A percentile compares a stretch with the other conserved stretches of the same genome.
phyloP scores from a whole-genome alignment of 2,329 filamentous ascomycete species.

The Camillea tinctor region DNA sequence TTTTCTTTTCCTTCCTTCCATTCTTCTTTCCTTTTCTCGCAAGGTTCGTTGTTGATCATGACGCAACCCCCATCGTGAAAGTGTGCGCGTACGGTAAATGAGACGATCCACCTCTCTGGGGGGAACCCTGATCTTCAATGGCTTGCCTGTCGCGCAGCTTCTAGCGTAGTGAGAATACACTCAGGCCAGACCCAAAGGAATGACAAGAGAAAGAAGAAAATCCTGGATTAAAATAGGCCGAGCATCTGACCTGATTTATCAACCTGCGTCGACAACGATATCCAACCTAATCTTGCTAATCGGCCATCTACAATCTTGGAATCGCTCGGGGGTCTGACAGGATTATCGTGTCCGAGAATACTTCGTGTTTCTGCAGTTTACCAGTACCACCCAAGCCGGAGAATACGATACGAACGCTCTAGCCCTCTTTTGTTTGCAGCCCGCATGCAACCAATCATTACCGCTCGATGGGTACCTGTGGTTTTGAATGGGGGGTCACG shows the following conservation, averaged over 20 bases:
- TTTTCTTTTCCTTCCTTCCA: too few species aligned
- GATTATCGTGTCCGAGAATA: background rate
- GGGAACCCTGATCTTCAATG: background rate
- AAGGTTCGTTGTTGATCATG: slow-evolving; percentile 12
- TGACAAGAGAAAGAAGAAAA: background rate
- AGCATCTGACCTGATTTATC: background rate
- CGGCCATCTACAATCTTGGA: background rate
- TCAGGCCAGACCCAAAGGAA: background rate
- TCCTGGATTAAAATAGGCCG: background rate
- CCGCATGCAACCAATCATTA: background rate
- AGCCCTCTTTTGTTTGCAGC: background rate
- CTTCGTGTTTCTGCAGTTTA: background rate
- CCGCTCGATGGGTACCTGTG: background rate
- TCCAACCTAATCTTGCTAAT: background rate
- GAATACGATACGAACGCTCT: background rate
- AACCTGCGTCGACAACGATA: background rate
- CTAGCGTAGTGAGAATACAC: too few species aligned
- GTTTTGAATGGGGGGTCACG: background rate
- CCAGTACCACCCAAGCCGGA: background rate
- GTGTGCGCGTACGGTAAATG: slow-evolving; percentile 6
- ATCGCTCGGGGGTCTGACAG: background rate
- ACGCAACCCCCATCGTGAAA: slow-evolving; percentile 4
- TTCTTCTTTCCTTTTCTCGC: background rate
- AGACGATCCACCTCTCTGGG: slow-evolving; percentile 5
- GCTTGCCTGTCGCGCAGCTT: background rate